These are phyloP conservation scores for Xerocomus brunneocitrinus DNA, from an alignment of 768 basidiomycete species.

Conservation along the genomic window DNA sequence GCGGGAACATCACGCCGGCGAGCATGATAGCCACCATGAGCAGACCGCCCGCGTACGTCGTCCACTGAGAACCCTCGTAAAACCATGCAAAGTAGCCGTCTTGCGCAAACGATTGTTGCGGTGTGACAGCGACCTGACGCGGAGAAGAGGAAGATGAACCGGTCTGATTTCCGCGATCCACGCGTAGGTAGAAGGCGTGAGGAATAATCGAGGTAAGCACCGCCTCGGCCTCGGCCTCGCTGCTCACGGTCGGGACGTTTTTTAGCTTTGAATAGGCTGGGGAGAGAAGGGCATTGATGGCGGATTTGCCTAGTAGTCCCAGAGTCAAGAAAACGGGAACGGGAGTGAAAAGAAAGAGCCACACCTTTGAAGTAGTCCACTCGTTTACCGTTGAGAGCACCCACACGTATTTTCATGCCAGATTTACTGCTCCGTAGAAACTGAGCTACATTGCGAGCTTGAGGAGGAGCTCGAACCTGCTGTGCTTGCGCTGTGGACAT, in stretches of 20 bases:
- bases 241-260: conserved; percentile 66
- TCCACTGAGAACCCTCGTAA: conserved; percentile 91
- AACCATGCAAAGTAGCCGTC: conserved; percentile 96
- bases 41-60: conserved; percentile 84
- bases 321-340: background rate
- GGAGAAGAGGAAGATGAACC: conserved; percentile 59
- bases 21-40: conserved; percentile 93
- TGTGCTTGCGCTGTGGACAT: conserved; percentile 54
- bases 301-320: conserved; percentile 70
- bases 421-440: conserved; percentile 84
- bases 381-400: conserved; percentile 90
- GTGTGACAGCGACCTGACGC: conserved; percentile 68
- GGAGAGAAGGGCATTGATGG: conserved; percentile 85
- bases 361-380: conserved; percentile 97
- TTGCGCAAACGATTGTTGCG: conserved; percentile 71
- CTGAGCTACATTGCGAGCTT: conserved; percentile 77
- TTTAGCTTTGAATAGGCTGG: conserved; percentile 90
- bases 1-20: conserved; percentile 97
- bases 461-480: conserved; percentile 73
- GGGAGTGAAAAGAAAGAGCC: conserved; percentile 9
- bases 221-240: conserved; percentile 68
- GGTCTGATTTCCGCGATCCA: conserved; percentile 61
- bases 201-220: conserved; percentile 70
- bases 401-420: conserved; percentile 84
- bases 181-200: conserved; percentile 88